Conservation (phyloP, 2,329 filamentous ascomycete genomes). For the Xylariales sp. region DNA sequence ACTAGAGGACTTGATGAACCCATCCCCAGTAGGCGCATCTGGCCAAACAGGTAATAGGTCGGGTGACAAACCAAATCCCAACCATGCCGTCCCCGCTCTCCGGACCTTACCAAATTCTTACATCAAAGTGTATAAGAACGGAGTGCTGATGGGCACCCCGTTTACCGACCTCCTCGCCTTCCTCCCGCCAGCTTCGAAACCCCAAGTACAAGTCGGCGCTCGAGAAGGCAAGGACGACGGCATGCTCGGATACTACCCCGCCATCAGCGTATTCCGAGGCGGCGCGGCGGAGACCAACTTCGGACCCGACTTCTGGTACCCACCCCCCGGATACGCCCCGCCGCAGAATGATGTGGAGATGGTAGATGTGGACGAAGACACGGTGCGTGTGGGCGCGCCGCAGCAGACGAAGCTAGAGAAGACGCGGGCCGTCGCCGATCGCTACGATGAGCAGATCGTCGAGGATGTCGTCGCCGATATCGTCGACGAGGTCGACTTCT, state of each 20-base stretch:
- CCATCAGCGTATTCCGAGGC: slow-evolving; percentile 90
- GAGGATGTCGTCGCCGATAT: slow-evolving; percentile 95
- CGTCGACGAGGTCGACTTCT: slow-evolving; percentile 93
- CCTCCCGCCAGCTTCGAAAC: slow-evolving; percentile 86
- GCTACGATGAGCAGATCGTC: slow-evolving; percentile 92
- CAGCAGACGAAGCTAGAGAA: slow-evolving; percentile 43
- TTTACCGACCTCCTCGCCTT: slow-evolving; percentile 92
- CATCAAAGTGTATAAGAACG: slow-evolving; percentile 95
- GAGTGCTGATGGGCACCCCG: slow-evolving; percentile 83
- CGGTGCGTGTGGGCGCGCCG: slow-evolving; percentile 34
- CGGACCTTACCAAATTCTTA: slow-evolving; percentile 87
- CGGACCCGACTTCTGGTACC: slow-evolving; percentile 91
- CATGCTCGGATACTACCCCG: slow-evolving; percentile 94
- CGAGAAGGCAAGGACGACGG: slow-evolving; percentile 93
- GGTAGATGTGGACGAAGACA: slow-evolving; percentile 52
- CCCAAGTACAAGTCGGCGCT: slow-evolving; percentile 76
- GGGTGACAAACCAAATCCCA: slow-evolving; percentile 72
- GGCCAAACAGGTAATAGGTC: slow-evolving; percentile 54
- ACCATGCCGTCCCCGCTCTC: slow-evolving; percentile 78
- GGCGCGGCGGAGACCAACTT: slow-evolving; percentile 95
- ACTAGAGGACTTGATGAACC: slow-evolving; percentile 85
- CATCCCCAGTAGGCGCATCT: slow-evolving; percentile 63
- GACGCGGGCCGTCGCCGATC: slow-evolving; percentile 75
- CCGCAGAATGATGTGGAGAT: slow-evolving; percentile 61
- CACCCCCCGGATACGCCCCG: slow-evolving; percentile 61